Evolutionary conservation across 2,329 filamentous ascomycete species (phyloP), one percentile per base, ranked within the genome.

Genomic region (Ophiosphaerella herpotricha): DNA sequence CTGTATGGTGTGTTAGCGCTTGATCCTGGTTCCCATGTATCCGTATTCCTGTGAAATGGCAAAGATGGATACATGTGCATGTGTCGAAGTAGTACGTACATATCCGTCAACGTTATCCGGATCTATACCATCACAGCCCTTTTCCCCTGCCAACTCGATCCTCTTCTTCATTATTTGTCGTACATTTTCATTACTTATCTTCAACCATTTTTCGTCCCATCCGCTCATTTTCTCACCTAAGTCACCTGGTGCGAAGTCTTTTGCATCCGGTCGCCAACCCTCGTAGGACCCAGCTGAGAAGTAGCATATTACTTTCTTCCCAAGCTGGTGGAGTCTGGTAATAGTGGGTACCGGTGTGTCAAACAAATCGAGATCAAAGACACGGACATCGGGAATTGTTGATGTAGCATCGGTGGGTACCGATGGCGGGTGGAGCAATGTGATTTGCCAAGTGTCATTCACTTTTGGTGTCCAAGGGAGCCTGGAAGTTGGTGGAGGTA

Each of bases 271-370:
- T 3, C 87, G 79, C 75, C 80, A 83, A 43, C 83, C 67, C 70
- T 91, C 88, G 60, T 81, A 89, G 7, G 83, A 86, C 1, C 88
- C 88, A 0, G 85, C 86, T 43, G 84, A 87, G 74, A 90, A 90
- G 73, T 91, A 91, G 75, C 88, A 91, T 50, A 90, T 85, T 46
- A 89, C 82, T 54, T 82, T 84, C 63, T 82, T 82, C 7, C 79
- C 81, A 24, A 77, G 62, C 3, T 58, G 55, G 36, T 85, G 80
- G 12, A 86, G 73, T 5, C 68, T 65, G 3, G 69, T 52, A 43
- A 86, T 81, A 1, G 73, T 77, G 6, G 71, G 63, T 12, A 74
- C 72, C 5, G 74, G 68, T 43, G 81, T 82, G 48, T 80, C 75
- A 67, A 86, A 84, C 11, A 85, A 75, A 52, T 84, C 77, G 50